Evolutionary conservation across 371 early-diverging fungal species (phyloP).

Genomic region (Circinella umbellata): DNA sequence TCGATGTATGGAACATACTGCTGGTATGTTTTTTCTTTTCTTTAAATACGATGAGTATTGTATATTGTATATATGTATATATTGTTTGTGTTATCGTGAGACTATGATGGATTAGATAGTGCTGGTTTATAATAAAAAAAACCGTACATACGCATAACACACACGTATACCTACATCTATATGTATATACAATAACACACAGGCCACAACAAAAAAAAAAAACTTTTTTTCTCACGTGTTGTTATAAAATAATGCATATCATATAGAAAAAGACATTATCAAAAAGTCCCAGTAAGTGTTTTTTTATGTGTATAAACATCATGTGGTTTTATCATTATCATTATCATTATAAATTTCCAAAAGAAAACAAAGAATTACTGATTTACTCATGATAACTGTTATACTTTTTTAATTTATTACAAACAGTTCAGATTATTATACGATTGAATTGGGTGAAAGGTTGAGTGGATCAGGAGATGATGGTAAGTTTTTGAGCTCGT

Average conservation of each 20-base stretch:
- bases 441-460: slow-evolving; percentile 27
- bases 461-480: slow-evolving; percentile 30
- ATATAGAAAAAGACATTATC: slow-evolving; percentile 20
- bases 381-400: neutral
- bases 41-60: too few species aligned
- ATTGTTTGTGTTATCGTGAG: too few species aligned
- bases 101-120: too few species aligned
- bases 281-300: slow-evolving; percentile 26
- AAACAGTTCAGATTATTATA: slow-evolving; percentile 27
- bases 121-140: too few species aligned
- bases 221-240: neutral
- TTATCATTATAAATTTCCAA: too few species aligned
- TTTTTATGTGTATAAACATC: neutral
- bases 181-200: too few species aligned
- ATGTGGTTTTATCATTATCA: neutral
- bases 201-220: neutral
- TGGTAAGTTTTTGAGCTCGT: slow-evolving; percentile 18
- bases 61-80: too few species aligned
- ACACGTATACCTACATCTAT: neutral
- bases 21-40: slow-evolving; percentile 15
- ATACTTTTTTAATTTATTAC: neutral
- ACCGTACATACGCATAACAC: neutral
- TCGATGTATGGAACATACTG: slow-evolving; percentile 28
- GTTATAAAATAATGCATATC: neutral
- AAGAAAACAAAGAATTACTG: neutral